Conservation (phyloP, 495 filamentous ascomycete genomes). For the Talaromyces trachyspermus region DNA sequence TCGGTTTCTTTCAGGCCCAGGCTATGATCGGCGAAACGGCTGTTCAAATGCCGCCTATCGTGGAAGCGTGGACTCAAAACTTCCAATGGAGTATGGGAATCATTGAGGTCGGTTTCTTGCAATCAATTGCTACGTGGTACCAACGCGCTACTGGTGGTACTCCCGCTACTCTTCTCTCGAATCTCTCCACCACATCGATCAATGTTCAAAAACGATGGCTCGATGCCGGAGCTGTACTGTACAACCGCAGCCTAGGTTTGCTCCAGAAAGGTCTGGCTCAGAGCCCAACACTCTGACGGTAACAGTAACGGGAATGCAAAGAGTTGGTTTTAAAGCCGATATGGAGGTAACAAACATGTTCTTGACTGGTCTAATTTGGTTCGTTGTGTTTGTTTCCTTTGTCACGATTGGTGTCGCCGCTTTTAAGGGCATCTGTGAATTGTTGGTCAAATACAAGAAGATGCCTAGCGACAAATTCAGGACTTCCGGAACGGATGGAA, state of each 20-base stretch:
- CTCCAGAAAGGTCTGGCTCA: constrained; percentile 40
- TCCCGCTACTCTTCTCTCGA: constrained; percentile 71
- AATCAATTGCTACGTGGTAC: constrained; percentile 90
- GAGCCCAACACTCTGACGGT: constrained; percentile 39
- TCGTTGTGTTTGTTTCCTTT: constrained; percentile 69
- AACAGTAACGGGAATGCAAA: constrained; percentile 76
- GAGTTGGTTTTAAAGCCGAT: constrained; percentile 75
- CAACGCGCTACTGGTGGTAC: constrained; percentile 88
- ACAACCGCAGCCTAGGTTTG: constrained; percentile 39
- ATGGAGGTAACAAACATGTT: constrained; percentile 95
- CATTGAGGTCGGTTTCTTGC: constrained; percentile 79
- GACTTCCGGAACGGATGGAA: constrained; percentile 93
- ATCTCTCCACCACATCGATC: constrained; percentile 69
- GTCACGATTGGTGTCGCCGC: constrained; percentile 64
- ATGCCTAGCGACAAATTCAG: constrained; percentile 84
- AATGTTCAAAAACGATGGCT: constrained; percentile 70
- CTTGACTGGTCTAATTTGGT: constrained; percentile 85
- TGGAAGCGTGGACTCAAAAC: constrained; percentile 92
- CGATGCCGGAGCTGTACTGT: constrained; percentile 30
- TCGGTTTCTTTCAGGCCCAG: constrained; percentile 93
- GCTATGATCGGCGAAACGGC: constrained; percentile 88
- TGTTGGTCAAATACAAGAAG: constrained; percentile 61
- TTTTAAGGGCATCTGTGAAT: constrained; percentile 76
- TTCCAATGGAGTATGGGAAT: constrained; percentile 99
- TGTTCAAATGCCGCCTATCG: constrained; percentile 82